Percentiles rank a stretch among this genome's conserved stretches.
Evolutionary conservation across 2,329 filamentous ascomycete genomes (phyloP).

Genomic region (Aspergillus luchuensis): DNA sequence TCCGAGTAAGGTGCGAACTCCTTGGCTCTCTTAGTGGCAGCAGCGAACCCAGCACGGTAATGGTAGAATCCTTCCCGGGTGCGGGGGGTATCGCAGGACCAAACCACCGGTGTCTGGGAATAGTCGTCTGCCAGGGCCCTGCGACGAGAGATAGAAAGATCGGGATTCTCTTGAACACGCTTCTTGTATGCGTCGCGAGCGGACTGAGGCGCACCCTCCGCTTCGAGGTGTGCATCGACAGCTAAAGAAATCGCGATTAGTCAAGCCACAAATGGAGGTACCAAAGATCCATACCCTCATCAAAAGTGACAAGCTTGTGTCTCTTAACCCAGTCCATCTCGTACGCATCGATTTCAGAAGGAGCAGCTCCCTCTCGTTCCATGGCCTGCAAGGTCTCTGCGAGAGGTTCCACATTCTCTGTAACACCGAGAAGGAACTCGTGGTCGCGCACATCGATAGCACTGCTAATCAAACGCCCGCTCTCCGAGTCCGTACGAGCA

Average conservation of each 20-base stretch:
- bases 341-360: slow-evolving; percentile 79
- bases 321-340: slow-evolving; percentile 87
- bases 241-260: slow-evolving; percentile 50
- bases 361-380: slow-evolving; percentile 76
- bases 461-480: slow-evolving; percentile 83
- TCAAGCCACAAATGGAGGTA: slow-evolving; percentile 1
- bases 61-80: slow-evolving; percentile 74
- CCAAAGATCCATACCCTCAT: slow-evolving; percentile 61
- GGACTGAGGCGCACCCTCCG: slow-evolving; percentile 64
- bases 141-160: slow-evolving; percentile 77
- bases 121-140: slow-evolving; percentile 70
- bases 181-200: slow-evolving; percentile 68
- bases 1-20: slow-evolving; percentile 92
- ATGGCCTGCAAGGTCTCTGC: slow-evolving; percentile 88
- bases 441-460: slow-evolving; percentile 94
- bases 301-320: slow-evolving; percentile 84
- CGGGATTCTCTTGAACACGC: slow-evolving; percentile 63
- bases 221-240: slow-evolving; percentile 71
- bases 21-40: slow-evolving; percentile 89
- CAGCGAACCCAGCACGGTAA: slow-evolving; percentile 70
- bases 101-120: slow-evolving; percentile 70
- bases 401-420: slow-evolving; percentile 75
- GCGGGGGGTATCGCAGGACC: slow-evolving; percentile 88
- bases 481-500: slow-evolving; percentile 93
- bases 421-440: slow-evolving; percentile 90